These are phyloP conservation scores for Mycena floridula DNA, from an alignment of 768 basidiomycete species.

Conservation along the genomic window DNA sequence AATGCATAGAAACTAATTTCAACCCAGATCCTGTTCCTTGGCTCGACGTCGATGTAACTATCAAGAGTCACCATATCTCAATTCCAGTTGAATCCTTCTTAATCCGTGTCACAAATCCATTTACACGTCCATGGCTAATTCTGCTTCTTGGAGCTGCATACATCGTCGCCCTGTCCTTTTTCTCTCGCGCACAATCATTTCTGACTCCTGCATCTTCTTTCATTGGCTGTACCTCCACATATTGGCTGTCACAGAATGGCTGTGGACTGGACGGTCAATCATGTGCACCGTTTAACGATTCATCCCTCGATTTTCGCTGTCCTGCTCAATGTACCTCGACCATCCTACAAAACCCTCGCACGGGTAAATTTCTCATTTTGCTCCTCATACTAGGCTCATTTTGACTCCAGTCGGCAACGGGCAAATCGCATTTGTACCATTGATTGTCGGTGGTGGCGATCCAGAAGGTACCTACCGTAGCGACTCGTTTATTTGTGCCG, in stretches of 20 bases:
- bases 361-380: too few species aligned
- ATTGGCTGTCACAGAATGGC: conserved; percentile 61
- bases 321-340: conserved; percentile 64
- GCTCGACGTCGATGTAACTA: conserved; percentile 41
- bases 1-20: conserved; percentile 2
- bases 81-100: conserved; percentile 51
- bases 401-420: conserved; percentile 63
- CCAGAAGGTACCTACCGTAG: conserved; percentile 65
- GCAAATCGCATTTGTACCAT: conserved; percentile 59
- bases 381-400: too few species aligned
- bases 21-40: conserved; percentile 49
- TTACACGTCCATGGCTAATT: conserved; percentile 51
- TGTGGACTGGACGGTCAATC: conserved; percentile 67
- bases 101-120: conserved; percentile 41
- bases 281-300: conserved; percentile 60
- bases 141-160: conserved; percentile 51
- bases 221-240: conserved; percentile 62
- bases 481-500: conserved; percentile 80
- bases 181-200: conserved; percentile 68
- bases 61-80: conserved; percentile 28
- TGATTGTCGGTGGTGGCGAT: conserved; percentile 87
- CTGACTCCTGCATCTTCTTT: conserved; percentile 58
- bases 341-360: conserved; percentile 65
- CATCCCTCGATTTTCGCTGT: conserved; percentile 71
- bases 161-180: conserved; percentile 68